Evolutionary conservation across 2,329 filamentous ascomycete genomes (phyloP), one percentile per base, ranked within the genome.

Genomic region (Penicillium brasilianum): DNA sequence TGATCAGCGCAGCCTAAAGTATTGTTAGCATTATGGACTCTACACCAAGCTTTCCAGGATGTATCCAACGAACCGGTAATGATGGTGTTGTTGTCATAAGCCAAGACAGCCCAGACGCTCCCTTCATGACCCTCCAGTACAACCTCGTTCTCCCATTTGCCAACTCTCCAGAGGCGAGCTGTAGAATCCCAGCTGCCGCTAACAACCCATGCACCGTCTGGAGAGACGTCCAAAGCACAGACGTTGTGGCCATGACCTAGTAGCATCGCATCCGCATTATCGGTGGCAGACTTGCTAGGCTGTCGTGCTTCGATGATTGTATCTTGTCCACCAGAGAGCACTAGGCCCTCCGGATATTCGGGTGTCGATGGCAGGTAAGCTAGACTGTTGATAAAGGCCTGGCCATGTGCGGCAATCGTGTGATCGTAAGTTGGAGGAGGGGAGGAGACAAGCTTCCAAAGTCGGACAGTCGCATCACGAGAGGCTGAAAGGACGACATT

Each of bases 101-200:
- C 90, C 59, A 98, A 78, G 4, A 97, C 93, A n/a, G 90, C 90
- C 94, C 93, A 98, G 14, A 99, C 93, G 53, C 89, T 90, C 41
- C 87, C 90, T 58, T 89, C 86, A 72, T 97, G 93, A 5, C 92
- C 93, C 49, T 86, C 80, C 18, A 99, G 82, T 50, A 90, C 81
- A 34, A 88, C 79, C 65, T 90, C 86, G 10, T 86, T 86, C 72
- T 96, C 92, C 91, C 94, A 97, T 67, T 90, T 93, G 43, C 87
- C 86, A n/a, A 95, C 81, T 64, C 84, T 85, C 95, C 95, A 99
- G 55, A 98, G 81, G 57, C 92, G 89, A 30, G 92, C 93, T 66
- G 93, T 90, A 32, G 87, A 87, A 77, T 99, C 95, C 95, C 95
- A 99, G 70, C 93, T 91, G 34, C 94, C 95, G 66, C 94, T 98